phyloP scores from a whole-genome alignment of 1,284 basidiomycete species.

The Malassezia nana region DNA sequence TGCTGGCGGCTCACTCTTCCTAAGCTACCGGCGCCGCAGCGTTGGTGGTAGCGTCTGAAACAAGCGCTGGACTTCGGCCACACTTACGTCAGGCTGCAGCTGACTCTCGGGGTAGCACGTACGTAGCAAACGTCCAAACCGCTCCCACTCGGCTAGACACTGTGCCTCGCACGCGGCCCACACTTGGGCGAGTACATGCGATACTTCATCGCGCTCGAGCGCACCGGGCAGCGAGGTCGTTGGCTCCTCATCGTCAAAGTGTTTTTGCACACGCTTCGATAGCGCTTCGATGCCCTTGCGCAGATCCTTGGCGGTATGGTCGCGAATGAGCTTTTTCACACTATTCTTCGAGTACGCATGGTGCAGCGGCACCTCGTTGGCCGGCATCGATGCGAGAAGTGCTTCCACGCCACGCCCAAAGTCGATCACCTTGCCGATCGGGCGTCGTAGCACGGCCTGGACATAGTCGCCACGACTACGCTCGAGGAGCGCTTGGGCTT shows the following conservation, averaged over 20 bases:
- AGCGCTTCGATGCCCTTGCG: constrained; percentile 71
- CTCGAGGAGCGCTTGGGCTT: constrained; percentile 58
- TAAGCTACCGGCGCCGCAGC: constrained; percentile 6
- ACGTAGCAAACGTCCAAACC: constrained; percentile 5
- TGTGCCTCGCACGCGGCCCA: constrained; percentile 8
- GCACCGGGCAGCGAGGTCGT: background rate
- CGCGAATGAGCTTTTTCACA: constrained; percentile 74
- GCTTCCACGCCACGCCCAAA: constrained; percentile 87
- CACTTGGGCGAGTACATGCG: constrained; percentile 13
- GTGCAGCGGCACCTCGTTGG: constrained; percentile 69
- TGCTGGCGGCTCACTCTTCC: constrained; percentile 52
- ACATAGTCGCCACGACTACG: constrained; percentile 78
- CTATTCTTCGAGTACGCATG: constrained; percentile 65
- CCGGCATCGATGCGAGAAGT: constrained; percentile 67
- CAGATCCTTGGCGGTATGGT: constrained; percentile 75
- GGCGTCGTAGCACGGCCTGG: constrained; percentile 72
- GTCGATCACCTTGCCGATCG: constrained; percentile 79
- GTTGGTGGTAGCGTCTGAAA: constrained; percentile 17
- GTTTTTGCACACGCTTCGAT: constrained; percentile 86
- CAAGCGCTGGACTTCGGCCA: constrained; percentile 57
- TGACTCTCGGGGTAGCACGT: constrained; percentile 13
- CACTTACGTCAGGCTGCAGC: constrained; percentile 52
- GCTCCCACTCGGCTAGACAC: constrained; percentile 7
- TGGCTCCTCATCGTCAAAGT: constrained; percentile 55
- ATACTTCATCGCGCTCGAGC: constrained; percentile 12